phyloP scores from a whole-genome alignment of 78 protist genomes.

The Blattamonas nauphoetae region DNA sequence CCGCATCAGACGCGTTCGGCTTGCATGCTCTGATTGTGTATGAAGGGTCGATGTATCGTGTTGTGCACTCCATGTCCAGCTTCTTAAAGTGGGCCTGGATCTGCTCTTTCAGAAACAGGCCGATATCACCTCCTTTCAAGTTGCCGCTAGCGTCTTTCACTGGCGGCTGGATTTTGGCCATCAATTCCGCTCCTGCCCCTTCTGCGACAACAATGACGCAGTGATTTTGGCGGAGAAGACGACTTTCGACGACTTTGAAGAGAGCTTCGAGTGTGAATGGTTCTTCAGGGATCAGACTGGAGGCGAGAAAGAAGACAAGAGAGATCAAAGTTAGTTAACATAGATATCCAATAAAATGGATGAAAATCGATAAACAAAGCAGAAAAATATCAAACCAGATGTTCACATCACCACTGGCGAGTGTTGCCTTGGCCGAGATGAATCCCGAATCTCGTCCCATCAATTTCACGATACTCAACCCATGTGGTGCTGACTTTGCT shows the following conservation, averaged over 20 bases:
- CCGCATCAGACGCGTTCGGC: background rate
- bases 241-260: background rate
- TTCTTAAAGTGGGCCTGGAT: constrained; percentile 6
- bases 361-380: background rate
- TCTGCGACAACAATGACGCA: constrained; percentile 1
- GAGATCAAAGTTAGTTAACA: too few species aligned
- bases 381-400: background rate
- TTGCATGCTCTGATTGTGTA: background rate
- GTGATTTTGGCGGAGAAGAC: background rate
- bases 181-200: background rate
- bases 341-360: too few species aligned
- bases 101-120: background rate
- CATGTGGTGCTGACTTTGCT: background rate
- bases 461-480: constrained; percentile 6
- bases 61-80: background rate
- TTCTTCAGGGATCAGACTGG: constrained; percentile 9
- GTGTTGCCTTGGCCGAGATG: constrained; percentile 1
- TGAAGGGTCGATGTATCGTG: constrained; percentile 15
- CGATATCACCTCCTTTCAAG: constrained; percentile 1
- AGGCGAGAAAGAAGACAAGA: too few species aligned
- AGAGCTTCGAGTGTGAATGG: background rate
- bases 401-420: constrained; percentile 6
- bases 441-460: constrained; percentile 9
- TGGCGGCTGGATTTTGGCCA: background rate
- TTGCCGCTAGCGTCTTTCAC: background rate